Evolutionary conservation across 2,329 filamentous ascomycete genomes (phyloP).

Genomic region (Ophiostoma triangulosporum): DNA sequence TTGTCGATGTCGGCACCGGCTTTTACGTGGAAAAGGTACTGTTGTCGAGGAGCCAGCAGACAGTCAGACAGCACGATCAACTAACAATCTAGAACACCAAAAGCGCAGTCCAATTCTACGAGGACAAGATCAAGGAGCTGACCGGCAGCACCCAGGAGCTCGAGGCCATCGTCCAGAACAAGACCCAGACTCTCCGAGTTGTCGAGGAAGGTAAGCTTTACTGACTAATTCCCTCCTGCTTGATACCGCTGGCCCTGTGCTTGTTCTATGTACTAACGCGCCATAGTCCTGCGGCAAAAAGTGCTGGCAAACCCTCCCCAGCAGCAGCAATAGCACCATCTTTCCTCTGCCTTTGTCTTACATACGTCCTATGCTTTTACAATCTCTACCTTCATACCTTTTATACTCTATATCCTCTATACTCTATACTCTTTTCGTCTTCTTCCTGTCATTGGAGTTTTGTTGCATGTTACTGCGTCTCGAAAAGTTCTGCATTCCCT

Average conservation of each 20-base stretch:
- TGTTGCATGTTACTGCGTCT: not conserved
- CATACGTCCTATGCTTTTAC: not conserved
- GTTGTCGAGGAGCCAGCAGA: not conserved
- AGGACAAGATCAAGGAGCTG: conserved; percentile 40
- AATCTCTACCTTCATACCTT: not conserved
- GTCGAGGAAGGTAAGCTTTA: conserved; percentile 64
- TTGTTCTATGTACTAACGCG: not conserved
- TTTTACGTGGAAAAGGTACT: conserved; percentile 85
- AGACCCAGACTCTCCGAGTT: conserved; percentile 71
- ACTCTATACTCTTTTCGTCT: not conserved
- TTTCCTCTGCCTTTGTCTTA: not conserved
- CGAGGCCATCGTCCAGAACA: conserved; percentile 46
- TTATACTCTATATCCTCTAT: not conserved
- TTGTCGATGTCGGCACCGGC: conserved; percentile 88
- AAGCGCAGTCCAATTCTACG: conserved; percentile 42
- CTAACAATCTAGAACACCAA: conserved; percentile 29
- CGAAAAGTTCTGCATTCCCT: not conserved
- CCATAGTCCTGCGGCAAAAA: conserved; percentile 26
- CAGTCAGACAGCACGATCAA: too few species aligned
- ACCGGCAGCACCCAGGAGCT: conserved; percentile 41
- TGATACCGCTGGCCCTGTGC: not conserved
- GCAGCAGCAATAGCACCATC: not conserved
- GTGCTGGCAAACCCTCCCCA: conserved; percentile 16
- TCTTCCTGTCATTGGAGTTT: not conserved
- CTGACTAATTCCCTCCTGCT: not conserved